Conservation (phyloP, 2,329 filamentous ascomycete species). For the Coleophoma crateriformis region DNA sequence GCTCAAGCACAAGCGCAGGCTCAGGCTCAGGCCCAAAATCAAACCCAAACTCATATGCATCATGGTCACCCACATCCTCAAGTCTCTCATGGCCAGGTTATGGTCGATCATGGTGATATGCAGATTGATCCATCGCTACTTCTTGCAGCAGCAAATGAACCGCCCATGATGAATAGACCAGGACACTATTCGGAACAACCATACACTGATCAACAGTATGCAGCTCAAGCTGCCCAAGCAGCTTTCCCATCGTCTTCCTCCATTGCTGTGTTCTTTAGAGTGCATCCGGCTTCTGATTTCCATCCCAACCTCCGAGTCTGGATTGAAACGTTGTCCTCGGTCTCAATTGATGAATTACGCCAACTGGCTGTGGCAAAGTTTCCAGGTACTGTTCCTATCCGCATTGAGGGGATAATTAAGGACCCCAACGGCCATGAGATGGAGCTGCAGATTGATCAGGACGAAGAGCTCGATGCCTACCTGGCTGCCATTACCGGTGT, state of each 20-base stretch:
- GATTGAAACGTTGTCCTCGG: constrained; percentile 53
- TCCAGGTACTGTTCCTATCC: constrained; percentile 50
- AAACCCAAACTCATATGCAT: constrained; percentile 3
- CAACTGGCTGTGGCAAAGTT: constrained; percentile 55
- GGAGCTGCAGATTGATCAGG: constrained; percentile 59
- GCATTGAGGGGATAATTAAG: constrained; percentile 62
- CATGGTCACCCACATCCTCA: constrained; percentile 15
- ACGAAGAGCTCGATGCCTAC: constrained; percentile 69
- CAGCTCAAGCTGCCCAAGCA: constrained; percentile 33
- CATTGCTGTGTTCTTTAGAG: constrained; percentile 63
- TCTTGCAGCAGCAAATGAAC: constrained; percentile 39
- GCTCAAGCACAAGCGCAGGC: too few relatives aligned
- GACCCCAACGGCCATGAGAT: constrained; percentile 50
- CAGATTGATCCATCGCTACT: constrained; percentile 61
- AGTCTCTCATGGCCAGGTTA: constrained; percentile 16
- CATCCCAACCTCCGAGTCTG: constrained; percentile 49
- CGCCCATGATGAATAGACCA: constrained; percentile 27
- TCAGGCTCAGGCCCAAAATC: constrained; percentile 2
- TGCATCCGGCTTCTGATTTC: constrained; percentile 58
- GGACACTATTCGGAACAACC: constrained; percentile 22
- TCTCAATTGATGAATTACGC: constrained; percentile 57
- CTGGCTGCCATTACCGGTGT: constrained; percentile 45
- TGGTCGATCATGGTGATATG: constrained; percentile 40
- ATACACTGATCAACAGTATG: constrained; percentile 24
- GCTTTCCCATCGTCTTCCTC: constrained; percentile 28